Evolutionary conservation across 306 rosid genomes (phyloP).

Genomic region (Arachis stenosperma): DNA sequence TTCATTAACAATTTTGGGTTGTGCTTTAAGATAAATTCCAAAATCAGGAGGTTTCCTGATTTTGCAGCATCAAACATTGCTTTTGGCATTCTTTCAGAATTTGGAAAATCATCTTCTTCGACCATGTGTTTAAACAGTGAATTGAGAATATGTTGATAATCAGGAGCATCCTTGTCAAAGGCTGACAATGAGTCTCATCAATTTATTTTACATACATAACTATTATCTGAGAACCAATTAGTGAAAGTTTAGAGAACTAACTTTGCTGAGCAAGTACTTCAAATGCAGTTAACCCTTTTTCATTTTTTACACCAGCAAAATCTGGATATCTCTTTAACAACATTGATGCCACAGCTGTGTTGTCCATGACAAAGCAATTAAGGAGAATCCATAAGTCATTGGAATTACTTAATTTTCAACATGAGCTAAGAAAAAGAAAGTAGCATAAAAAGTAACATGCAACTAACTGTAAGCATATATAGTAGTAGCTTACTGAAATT

Average conservation of each 20-base stretch:
- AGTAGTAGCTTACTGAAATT: not conserved
- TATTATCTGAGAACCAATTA: not conserved
- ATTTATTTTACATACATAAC: not conserved
- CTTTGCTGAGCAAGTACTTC: not conserved
- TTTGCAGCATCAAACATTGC: constrained; percentile 1
- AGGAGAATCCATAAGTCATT: not conserved
- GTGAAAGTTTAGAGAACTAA: not conserved
- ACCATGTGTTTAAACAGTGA: not conserved
- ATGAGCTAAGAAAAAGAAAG: not conserved
- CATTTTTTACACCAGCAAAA: not conserved
- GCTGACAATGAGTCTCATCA: not conserved
- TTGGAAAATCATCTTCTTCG: not conserved
- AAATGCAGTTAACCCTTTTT: not conserved
- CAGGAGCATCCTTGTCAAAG: not conserved
- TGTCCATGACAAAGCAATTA: not conserved
- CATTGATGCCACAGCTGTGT: not conserved
- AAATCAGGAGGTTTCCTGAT: not conserved
- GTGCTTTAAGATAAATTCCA: not conserved
- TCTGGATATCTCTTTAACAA: not conserved
- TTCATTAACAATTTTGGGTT: not conserved
- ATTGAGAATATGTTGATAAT: not conserved
- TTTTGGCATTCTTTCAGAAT: not conserved
- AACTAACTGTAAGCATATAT: not conserved
- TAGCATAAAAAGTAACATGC: not conserved
- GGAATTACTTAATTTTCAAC: not conserved